phyloP scores from a whole-genome alignment of 2,329 filamentous ascomycete species.

The Alternaria viburni region DNA sequence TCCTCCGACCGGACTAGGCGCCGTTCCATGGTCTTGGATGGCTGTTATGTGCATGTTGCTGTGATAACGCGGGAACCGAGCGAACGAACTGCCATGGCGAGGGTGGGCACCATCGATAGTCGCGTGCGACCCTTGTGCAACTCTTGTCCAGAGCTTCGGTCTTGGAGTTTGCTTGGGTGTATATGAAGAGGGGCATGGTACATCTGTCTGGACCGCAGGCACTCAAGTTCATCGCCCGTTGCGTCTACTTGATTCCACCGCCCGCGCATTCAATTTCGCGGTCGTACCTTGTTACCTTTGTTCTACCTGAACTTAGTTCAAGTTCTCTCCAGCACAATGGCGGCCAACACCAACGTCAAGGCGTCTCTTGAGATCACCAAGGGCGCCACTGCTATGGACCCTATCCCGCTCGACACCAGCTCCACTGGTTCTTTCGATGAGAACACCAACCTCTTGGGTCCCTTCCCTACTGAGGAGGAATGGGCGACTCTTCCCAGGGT shows the following conservation, averaged over 20 bases:
- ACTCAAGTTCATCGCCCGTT: conserved; percentile 13
- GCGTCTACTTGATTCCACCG: background rate
- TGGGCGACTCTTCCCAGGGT: conserved; percentile 46
- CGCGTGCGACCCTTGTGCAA: conserved; percentile 20
- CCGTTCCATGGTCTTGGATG: conserved; percentile 15
- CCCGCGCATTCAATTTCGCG: background rate
- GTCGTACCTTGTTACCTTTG: background rate
- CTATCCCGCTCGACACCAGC: conserved; percentile 33
- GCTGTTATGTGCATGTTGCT: conserved; percentile 2
- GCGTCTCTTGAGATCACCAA: conserved; percentile 43
- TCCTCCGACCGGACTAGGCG: conserved; percentile 22
- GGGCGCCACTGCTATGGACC: conserved; percentile 34
- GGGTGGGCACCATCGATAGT: conserved; percentile 10
- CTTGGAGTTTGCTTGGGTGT: conserved; percentile 12
- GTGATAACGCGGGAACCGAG: conserved; percentile 21
- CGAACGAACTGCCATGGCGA: conserved; percentile 6
- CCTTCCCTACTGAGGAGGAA: conserved; percentile 46
- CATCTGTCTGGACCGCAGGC: conserved; percentile 6
- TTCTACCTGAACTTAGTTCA: background rate
- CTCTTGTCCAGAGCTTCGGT: conserved; percentile 12
- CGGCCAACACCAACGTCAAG: conserved; percentile 29
- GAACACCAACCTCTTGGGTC: conserved; percentile 26
- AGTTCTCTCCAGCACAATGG: conserved; percentile 23
- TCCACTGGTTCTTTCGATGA: conserved; percentile 29
- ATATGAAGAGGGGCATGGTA: conserved; percentile 24